phyloP scores from a whole-genome alignment of 1,139 yeast genomes.

The Pichia sp. region DNA sequence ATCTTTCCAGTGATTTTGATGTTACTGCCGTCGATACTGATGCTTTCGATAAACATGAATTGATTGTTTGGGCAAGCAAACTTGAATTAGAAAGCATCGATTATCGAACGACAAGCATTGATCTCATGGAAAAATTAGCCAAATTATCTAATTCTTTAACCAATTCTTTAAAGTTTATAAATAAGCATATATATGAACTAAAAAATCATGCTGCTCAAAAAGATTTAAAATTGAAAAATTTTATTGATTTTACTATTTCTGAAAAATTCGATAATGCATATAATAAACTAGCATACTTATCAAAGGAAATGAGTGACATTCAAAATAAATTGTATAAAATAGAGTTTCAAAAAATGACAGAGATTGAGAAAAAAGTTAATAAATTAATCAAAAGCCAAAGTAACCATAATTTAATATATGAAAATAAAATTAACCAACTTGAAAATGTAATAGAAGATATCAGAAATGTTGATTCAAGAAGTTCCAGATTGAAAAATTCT shows the following conservation, averaged over 20 bases:
- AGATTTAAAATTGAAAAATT: conserved; percentile 4
- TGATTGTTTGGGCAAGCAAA: conserved; percentile 40
- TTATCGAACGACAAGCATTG: conserved; percentile 31
- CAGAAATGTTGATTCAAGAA: too few relatives aligned
- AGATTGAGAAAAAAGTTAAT: background rate
- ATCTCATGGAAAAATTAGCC: conserved; percentile 21
- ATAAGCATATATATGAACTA: conserved; percentile 5
- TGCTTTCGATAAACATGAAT: conserved; percentile 19
- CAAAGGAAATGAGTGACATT: conserved; percentile 2
- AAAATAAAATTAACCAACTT: background rate
- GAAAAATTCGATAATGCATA: conserved; percentile 12
- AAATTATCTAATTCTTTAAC: conserved; percentile 14
- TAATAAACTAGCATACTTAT: background rate
- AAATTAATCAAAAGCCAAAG: background rate
- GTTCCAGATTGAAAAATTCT: too few relatives aligned
- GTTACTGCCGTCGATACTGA: conserved; percentile 4
- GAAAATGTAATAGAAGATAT: too few relatives aligned
- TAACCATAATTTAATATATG: background rate
- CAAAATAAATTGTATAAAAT: background rate
- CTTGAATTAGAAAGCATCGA: conserved; percentile 41
- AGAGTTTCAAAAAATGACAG: background rate
- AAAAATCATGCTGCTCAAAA: conserved; percentile 1
- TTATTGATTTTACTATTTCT: conserved; percentile 3
- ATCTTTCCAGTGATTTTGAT: conserved; percentile 13
- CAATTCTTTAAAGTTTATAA: conserved; percentile 10